Evolutionary conservation across 129 eudicot species (phyloP).

Genomic region (Kitagawia praeruptora): DNA sequence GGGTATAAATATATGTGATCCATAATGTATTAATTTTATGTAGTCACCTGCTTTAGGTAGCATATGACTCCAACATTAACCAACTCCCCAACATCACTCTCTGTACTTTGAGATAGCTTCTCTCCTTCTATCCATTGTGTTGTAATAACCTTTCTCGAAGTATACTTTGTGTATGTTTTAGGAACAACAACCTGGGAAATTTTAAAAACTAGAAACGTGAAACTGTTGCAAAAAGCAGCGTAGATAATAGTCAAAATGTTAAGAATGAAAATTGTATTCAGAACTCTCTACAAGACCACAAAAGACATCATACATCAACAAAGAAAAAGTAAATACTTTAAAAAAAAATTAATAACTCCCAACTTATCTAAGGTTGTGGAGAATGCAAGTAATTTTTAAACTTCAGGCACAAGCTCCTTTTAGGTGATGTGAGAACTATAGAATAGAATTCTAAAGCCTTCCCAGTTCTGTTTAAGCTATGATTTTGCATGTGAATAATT

Average conservation of each 20-base stretch:
- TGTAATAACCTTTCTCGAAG: conserved; percentile 96
- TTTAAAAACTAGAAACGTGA: conserved; percentile 6
- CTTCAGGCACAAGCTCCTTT: neutral
- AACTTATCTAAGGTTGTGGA: neutral
- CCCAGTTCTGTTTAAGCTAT: neutral
- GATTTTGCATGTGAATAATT: neutral
- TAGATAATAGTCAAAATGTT: neutral
- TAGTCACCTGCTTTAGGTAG: conserved; percentile 93
- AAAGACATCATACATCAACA: neutral
- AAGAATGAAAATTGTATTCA: neutral
- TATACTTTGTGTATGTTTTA: conserved; percentile 70
- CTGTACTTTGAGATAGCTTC: conserved; percentile 98
- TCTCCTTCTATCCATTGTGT: conserved; percentile 98
- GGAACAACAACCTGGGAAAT: conserved; percentile 84
- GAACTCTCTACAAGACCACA: neutral
- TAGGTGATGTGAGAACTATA: neutral
- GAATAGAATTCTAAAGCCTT: neutral
- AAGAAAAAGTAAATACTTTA: too few relatives aligned
- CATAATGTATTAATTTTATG: neutral
- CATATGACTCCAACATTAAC: conserved; percentile 99
- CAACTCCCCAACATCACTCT: conserved; percentile 94
- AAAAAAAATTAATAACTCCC: neutral
- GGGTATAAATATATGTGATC: neutral
- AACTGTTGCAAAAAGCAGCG: conserved; percentile 6
- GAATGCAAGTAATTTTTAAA: neutral